Conservation (phyloP, 805 yeast species). For the Candida schatavii region DNA sequence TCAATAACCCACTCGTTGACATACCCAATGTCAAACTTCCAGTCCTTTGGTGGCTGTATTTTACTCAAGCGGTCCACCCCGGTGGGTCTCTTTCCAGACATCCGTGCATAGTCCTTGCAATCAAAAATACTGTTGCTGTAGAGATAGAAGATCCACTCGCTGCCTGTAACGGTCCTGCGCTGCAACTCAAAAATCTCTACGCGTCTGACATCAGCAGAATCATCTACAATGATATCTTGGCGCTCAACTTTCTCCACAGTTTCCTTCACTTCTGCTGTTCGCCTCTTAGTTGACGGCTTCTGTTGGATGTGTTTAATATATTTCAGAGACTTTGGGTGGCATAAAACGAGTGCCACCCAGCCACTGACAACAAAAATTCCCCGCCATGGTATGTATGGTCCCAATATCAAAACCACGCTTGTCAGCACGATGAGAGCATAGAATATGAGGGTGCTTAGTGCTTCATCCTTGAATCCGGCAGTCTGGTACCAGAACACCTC, state of each 20-base stretch:
- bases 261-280: conserved; percentile 24
- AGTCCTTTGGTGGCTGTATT: conserved; percentile 64
- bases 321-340: conserved; percentile 58
- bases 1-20: conserved; percentile 68
- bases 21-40: conserved; percentile 60
- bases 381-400: conserved; percentile 64
- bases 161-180: conserved; percentile 56
- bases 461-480: conserved; percentile 71
- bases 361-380: conserved; percentile 51
- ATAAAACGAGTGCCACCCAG: conserved; percentile 51
- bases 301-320: conserved; percentile 15
- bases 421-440: conserved; percentile 31
- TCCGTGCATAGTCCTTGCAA: conserved; percentile 36
- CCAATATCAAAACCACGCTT: conserved; percentile 40
- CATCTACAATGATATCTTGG: conserved; percentile 65
- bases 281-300: conserved; percentile 13
- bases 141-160: conserved; percentile 59
- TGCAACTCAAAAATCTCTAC: conserved; percentile 81
- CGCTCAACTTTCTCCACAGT: conserved; percentile 35
- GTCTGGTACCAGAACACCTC: conserved; percentile 59
- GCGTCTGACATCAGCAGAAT: conserved; percentile 53
- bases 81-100: conserved; percentile 54
- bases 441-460: conserved; percentile 58
- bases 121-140: conserved; percentile 60
- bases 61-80: conserved; percentile 57